Base-by-base conservation (phyloP, 257 asterid species). In the Gentiana dahurica region DNA sequence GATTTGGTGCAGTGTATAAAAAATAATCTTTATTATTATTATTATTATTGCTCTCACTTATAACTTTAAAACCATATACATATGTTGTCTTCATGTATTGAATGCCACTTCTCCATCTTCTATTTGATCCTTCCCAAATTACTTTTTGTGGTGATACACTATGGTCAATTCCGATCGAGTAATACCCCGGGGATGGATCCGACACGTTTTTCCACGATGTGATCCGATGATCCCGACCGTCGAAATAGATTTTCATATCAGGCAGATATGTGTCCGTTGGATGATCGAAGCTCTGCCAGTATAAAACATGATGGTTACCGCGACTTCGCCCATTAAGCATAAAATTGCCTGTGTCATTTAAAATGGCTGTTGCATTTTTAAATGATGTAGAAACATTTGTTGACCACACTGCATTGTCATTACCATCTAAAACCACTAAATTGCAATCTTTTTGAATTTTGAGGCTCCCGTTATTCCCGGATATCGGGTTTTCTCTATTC, bases 21-120 rank as follows among this genome's bases (percentile, higher is more conserved):
- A 86, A 72, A 57, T 51, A 71, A 3, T 59, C 4, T 52, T 4
- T 56, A 24, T 24, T 24, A 24, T 24, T 24, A 24, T 24, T 24
- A 24, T 24, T 24, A 0, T 75, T 82, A 7, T 59, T 57, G 1
- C 61, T 70, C 1, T 65, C 80, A 8, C 43, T 65, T 1, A 36
- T 1, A 11, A 77, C 63, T 68, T 53, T 69, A 66, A 89, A 89
- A 32, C 97, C 97, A 38, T 60, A 77, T 0, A 51, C 45, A 11
- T 53, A 69, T 4, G 51, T 50, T 6, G 81, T 48, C 52, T 60
- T 71, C 67, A 76, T 64, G 0, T 66, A 66, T 0, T 75, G 83
- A 5, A 89, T 60, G 0, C 97, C 97, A 36, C 88, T 89, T 67
- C 95, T 79, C 97, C 95, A 89, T 36, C 58, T 72, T 34, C 94